These are phyloP conservation scores for Cyberlindnera nakhonratchasimensis DNA, from an alignment of 805 yeast species.

Conservation along the genomic window DNA sequence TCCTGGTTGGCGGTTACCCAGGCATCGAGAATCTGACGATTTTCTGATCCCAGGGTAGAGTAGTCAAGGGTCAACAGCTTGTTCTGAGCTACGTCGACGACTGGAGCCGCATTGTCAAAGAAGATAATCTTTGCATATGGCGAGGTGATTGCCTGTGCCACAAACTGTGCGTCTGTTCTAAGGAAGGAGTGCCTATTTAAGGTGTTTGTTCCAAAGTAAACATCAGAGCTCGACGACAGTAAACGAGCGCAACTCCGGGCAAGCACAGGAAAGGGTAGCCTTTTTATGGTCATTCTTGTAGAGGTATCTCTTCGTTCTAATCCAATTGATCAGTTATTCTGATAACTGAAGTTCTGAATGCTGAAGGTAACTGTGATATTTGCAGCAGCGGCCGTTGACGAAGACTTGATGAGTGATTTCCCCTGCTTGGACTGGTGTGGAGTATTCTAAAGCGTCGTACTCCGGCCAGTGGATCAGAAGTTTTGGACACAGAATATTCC, in stretches of 20 bases:
- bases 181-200: constrained; percentile 57
- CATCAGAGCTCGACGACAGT: constrained; percentile 13
- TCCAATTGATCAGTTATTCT: too few relatives aligned
- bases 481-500: too few relatives aligned
- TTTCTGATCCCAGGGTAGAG: constrained; percentile 14
- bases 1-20: constrained; percentile 24
- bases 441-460: too few relatives aligned
- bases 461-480: too few relatives aligned
- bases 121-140: constrained; percentile 42
- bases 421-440: too few relatives aligned
- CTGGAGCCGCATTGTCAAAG: constrained; percentile 31
- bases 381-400: too few relatives aligned
- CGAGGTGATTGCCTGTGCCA: constrained; percentile 40
- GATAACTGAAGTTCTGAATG: too few relatives aligned
- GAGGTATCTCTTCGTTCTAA: too few relatives aligned
- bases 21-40: constrained; percentile 18
- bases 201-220: constrained; percentile 46
- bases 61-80: constrained; percentile 15
- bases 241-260: constrained; percentile 2
- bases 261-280: too few relatives aligned
- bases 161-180: constrained; percentile 47
- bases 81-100: constrained; percentile 16
- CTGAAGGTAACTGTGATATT: too few relatives aligned
- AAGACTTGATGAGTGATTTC: too few relatives aligned
- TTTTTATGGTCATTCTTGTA: too few relatives aligned